These are phyloP conservation scores for Bipolaris cookei DNA, from an alignment of 2,329 filamentous ascomycete species.

Conservation along the genomic window DNA sequence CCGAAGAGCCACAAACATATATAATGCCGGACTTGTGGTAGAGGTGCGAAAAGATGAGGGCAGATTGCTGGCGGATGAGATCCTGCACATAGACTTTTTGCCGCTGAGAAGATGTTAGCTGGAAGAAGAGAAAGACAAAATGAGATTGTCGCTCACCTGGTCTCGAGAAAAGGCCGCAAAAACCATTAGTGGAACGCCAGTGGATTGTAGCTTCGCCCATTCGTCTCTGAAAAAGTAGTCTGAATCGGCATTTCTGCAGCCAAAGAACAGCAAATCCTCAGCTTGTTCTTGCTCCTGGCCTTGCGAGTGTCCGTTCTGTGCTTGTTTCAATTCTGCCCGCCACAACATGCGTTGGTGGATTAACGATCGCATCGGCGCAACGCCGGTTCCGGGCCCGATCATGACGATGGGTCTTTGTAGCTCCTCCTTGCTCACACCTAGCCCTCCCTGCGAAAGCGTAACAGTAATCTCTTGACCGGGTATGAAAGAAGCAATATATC, in stretches of 20 bases:
- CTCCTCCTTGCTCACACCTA: slow-evolving; percentile 51
- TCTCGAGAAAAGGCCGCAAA: slow-evolving; percentile 75
- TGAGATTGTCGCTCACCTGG: slow-evolving; percentile 50
- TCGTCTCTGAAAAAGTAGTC: slow-evolving; percentile 86
- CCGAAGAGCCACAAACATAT: slow-evolving; percentile 67
- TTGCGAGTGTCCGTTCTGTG: background rate
- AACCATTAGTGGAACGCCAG: slow-evolving; percentile 58
- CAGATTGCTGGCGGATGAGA: slow-evolving; percentile 59
- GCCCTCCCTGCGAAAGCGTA: slow-evolving; percentile 60
- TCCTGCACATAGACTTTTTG: slow-evolving; percentile 74
- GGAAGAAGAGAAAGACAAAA: background rate
- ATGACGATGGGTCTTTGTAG: slow-evolving; percentile 69
- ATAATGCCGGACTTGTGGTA: slow-evolving; percentile 60
- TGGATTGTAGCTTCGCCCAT: slow-evolving; percentile 62
- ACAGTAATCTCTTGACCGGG: slow-evolving; percentile 66
- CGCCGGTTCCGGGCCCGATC: slow-evolving; percentile 83
- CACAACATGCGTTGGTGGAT: slow-evolving; percentile 70
- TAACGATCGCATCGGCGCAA: slow-evolving; percentile 82
- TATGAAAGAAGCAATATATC: slow-evolving; percentile 74
- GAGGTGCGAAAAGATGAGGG: slow-evolving; percentile 60
- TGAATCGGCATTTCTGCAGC: slow-evolving; percentile 73
- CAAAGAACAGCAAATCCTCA: slow-evolving; percentile 73
- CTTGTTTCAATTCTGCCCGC: slow-evolving; percentile 33
- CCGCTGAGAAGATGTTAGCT: slow-evolving; percentile 30
- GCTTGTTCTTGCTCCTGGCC: background rate